Evolutionary conservation across 2,329 filamentous ascomycete species (phyloP).

Genomic region (Pseudocercospora cruenta): DNA sequence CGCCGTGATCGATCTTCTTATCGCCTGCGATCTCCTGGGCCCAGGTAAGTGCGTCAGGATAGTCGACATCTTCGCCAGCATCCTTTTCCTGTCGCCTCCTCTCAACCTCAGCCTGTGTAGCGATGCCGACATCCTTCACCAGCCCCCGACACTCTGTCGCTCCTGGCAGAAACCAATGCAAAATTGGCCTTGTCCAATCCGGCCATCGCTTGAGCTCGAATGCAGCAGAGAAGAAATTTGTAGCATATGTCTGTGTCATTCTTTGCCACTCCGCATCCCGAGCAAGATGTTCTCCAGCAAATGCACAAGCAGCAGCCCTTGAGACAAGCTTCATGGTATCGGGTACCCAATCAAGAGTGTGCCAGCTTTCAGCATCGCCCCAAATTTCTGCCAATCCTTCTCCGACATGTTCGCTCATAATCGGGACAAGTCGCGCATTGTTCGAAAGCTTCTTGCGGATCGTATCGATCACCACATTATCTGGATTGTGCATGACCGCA

Average conservation of each 20-base stretch:
- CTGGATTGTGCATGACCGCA: neutral
- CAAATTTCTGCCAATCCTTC: neutral
- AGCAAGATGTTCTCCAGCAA: neutral
- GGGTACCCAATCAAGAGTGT: neutral
- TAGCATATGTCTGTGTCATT: neutral
- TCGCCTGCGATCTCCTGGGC: neutral
- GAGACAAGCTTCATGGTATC: neutral
- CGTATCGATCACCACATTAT: neutral
- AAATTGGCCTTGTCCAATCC: neutral
- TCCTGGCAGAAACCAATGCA: neutral
- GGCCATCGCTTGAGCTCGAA: neutral
- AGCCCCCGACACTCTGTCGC: neutral
- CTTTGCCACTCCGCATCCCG: neutral
- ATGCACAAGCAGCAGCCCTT: neutral
- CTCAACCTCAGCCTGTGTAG: neutral
- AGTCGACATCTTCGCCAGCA: neutral
- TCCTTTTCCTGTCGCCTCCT: neutral
- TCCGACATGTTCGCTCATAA: neutral
- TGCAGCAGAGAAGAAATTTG: neutral
- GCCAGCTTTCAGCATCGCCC: neutral
- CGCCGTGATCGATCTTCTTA: neutral
- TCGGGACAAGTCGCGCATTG: neutral
- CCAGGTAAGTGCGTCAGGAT: neutral
- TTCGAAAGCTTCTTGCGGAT: neutral
- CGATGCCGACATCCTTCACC: neutral